phyloP scores from a whole-genome alignment of 495 filamentous ascomycete species.

The Lepraria neglecta region DNA sequence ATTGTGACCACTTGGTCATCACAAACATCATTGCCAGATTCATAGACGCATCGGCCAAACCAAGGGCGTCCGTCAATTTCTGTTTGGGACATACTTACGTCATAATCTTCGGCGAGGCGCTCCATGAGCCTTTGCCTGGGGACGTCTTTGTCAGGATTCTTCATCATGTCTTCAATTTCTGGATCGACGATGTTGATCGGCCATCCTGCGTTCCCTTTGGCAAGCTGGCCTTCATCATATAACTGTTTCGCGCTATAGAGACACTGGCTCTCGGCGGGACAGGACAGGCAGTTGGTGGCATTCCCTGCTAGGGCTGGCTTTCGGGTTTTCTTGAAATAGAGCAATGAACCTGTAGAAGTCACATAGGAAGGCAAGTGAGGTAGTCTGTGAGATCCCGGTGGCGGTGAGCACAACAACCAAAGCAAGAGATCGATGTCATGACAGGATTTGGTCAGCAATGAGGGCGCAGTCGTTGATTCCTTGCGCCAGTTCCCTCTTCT shows the following conservation, averaged over 20 bases:
- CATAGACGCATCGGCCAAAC: conserved; percentile 94
- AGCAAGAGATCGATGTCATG: conserved; percentile 89
- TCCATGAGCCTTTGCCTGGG: conserved; percentile 34
- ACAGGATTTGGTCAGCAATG: conserved; percentile 86
- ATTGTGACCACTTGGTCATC: conserved; percentile 88
- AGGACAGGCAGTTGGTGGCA: conserved; percentile 85
- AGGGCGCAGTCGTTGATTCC: conserved; percentile 58
- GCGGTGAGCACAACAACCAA: conserved; percentile 74
- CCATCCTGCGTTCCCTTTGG: conserved; percentile 60
- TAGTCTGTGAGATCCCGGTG: conserved; percentile 33
- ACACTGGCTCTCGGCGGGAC: conserved; percentile 64
- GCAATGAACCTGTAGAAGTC: conserved; percentile 62
- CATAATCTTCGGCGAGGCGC: conserved; percentile 63
- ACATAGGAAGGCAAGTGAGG: conserved; percentile 71
- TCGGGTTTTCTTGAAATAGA: conserved; percentile 62
- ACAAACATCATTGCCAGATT: conserved; percentile 82
- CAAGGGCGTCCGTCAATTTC: conserved; percentile 60
- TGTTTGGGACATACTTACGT: conserved; percentile 40
- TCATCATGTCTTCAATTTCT: conserved; percentile 72
- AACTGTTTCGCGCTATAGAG: conserved; percentile 77
- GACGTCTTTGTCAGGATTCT: conserved; percentile 21
- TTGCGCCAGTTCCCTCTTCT: conserved; percentile 80
- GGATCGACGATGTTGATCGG: conserved; percentile 81
- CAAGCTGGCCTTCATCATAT: conserved; percentile 58
- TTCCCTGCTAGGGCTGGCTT: conserved; percentile 68